Evolutionary conservation across 31 red algal species (phyloP).

Genomic region (Porphyra umbilicalis): DNA sequence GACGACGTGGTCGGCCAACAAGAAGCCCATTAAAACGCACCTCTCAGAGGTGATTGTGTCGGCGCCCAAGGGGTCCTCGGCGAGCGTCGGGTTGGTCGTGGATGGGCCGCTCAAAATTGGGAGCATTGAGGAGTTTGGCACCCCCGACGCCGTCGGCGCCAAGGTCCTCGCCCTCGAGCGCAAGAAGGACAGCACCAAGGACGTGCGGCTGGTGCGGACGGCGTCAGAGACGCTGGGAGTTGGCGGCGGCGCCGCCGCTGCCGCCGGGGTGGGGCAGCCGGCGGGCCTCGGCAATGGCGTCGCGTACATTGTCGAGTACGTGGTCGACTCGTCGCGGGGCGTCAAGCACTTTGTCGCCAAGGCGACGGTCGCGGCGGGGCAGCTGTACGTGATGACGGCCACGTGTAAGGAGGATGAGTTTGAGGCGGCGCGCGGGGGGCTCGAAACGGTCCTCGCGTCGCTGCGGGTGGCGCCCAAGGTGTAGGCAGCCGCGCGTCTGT

Average conservation of each 20-base stretch:
- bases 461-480: constrained; percentile 21
- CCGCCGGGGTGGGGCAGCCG: not conserved
- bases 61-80: constrained; percentile 29
- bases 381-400: constrained; percentile 77
- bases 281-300: constrained; percentile 3
- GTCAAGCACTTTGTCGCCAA: constrained; percentile 64
- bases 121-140: constrained; percentile 70
- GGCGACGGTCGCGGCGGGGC: constrained; percentile 51
- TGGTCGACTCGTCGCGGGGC: constrained; percentile 52
- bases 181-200: constrained; percentile 75
- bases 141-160: constrained; percentile 57
- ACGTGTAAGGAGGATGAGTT: constrained; percentile 40
- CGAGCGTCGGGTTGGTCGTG: constrained; percentile 50
- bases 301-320: constrained; percentile 60
- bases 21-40: constrained; percentile 90
- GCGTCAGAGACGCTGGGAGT: not conserved
- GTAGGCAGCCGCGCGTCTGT: too few relatives aligned
- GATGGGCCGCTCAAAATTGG: constrained; percentile 55
- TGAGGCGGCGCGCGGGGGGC: constrained; percentile 11
- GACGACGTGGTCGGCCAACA: constrained; percentile 48
- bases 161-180: constrained; percentile 72
- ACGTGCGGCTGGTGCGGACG: not conserved
- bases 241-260: constrained; percentile 3
- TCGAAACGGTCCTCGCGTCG: constrained; percentile 40
- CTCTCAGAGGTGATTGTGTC: constrained; percentile 67